Conservation (phyloP, 495 filamentous ascomycete species). For the Pyronema domesticum region DNA sequence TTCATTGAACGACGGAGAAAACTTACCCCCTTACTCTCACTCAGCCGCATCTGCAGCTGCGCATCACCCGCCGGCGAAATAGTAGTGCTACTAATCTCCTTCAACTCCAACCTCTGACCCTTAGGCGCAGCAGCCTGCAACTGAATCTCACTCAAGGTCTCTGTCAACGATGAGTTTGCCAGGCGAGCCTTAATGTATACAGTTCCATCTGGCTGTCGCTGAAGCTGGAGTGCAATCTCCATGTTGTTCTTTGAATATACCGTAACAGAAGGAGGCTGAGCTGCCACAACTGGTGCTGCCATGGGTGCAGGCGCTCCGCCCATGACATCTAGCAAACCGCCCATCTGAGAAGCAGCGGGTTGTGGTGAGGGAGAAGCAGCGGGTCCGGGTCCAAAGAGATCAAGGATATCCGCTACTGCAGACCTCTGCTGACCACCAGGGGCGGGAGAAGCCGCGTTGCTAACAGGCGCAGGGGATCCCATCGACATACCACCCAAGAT, state of each 20-base stretch:
- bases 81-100: slow-evolving; percentile 65
- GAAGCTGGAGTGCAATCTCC: slow-evolving; percentile 57
- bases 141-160: slow-evolving; percentile 48
- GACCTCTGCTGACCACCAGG: slow-evolving; percentile 30
- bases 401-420: slow-evolving; percentile 69
- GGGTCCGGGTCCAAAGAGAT: slow-evolving; percentile 43
- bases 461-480: slow-evolving; percentile 31
- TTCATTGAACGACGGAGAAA: slow-evolving; percentile 10
- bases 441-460: slow-evolving; percentile 36
- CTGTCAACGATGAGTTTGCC: slow-evolving; percentile 50
- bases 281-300: slow-evolving; percentile 16
- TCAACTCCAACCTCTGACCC: slow-evolving; percentile 76
- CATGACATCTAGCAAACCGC: slow-evolving; percentile 28
- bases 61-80: slow-evolving; percentile 63
- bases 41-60: slow-evolving; percentile 71
- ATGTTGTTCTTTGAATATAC: slow-evolving; percentile 80
- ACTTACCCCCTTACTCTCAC: slow-evolving; percentile 71
- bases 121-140: slow-evolving; percentile 93
- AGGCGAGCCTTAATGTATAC: slow-evolving; percentile 71
- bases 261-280: slow-evolving; percentile 38
- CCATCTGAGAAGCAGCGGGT: slow-evolving; percentile 27
- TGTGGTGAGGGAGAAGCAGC: slow-evolving; percentile 26
- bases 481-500: slow-evolving; percentile 46
- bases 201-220: slow-evolving; percentile 52
- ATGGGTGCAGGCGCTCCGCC: slow-evolving; percentile 18